Conservation (phyloP, 148 eudicot genomes). For the Dysphania ambrosioides region DNA sequence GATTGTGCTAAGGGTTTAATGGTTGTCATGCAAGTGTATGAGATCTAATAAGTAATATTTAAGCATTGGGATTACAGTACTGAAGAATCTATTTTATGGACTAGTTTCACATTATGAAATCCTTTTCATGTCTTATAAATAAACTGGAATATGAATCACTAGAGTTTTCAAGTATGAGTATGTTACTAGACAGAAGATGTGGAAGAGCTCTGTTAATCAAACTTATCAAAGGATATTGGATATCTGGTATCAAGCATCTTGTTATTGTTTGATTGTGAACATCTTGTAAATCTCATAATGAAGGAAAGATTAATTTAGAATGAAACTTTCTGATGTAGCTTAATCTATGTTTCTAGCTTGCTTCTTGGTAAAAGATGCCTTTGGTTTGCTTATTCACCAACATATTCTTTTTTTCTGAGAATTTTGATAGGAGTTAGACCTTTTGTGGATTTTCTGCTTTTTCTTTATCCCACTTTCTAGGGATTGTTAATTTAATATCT, state of each 20-base stretch:
- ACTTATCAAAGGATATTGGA: neutral
- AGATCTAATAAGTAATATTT: neutral
- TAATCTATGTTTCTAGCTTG: neutral
- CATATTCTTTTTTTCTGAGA: neutral
- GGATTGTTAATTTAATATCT: neutral
- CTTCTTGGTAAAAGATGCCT: neutral
- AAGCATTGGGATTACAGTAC: neutral
- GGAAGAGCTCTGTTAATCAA: too few species aligned
- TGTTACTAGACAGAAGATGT: neutral
- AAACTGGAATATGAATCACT: neutral
- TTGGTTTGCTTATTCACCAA: neutral
- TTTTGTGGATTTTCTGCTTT: neutral
- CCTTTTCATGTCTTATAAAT: neutral
- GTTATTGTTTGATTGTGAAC: neutral
- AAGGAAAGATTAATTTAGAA: neutral
- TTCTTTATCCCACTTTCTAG: slow-evolving; percentile 5
- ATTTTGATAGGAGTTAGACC: neutral
- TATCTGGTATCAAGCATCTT: neutral
- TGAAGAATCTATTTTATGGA: neutral
- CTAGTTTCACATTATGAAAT: too few species aligned
- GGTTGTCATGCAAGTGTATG: neutral
- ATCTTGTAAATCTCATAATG: too few species aligned
- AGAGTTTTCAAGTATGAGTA: neutral
- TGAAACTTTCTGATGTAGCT: neutral
- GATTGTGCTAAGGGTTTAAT: neutral